These are phyloP conservation scores for Epithemia pelagica DNA, from an alignment of 108 stramenopile species.

Conservation along the genomic window DNA sequence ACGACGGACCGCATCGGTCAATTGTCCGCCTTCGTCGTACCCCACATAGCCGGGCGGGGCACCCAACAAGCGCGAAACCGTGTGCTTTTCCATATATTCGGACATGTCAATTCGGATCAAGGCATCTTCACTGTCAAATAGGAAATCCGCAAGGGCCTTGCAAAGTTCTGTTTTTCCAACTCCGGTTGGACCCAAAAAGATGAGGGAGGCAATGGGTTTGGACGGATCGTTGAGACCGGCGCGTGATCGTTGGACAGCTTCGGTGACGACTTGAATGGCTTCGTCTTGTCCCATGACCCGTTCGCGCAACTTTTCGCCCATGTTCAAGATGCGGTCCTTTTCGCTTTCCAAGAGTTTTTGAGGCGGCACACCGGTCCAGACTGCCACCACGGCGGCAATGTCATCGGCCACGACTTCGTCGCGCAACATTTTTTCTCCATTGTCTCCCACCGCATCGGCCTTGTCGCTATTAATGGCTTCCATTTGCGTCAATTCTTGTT, in stretches of 20 bases:
- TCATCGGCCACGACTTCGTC: constrained; percentile 94
- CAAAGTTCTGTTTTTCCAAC: constrained; percentile 93
- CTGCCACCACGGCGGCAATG: constrained; percentile 86
- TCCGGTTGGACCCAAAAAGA: constrained; percentile 36
- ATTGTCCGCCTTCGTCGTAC: constrained; percentile 97
- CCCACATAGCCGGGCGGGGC: constrained; percentile 98
- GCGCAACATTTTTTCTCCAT: constrained; percentile 59
- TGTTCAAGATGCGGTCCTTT: constrained; percentile 85
- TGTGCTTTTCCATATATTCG: constrained; percentile 96
- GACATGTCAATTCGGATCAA: constrained; percentile 96
- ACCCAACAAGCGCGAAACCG: constrained; percentile 89
- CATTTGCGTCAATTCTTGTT: constrained; percentile 54
- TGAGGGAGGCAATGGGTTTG: constrained; percentile 86
- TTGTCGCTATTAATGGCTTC: constrained; percentile 30
- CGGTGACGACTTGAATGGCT: constrained; percentile 85
- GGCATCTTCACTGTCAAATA: constrained; percentile 89
- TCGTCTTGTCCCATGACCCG: constrained; percentile 93
- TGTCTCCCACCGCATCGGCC: constrained; percentile 14
- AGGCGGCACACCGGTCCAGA: constrained; percentile 93
- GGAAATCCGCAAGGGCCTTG: constrained; percentile 86
- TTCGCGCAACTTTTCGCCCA: constrained; percentile 78
- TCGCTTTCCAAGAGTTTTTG: constrained; percentile 85
- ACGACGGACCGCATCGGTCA: constrained; percentile 96
- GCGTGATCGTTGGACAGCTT: constrained; percentile 86
- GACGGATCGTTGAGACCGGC: constrained; percentile 88